Evolutionary conservation across 352 stramenopile genomes (phyloP).

Genomic region (Phytophthora pistaciae): DNA sequence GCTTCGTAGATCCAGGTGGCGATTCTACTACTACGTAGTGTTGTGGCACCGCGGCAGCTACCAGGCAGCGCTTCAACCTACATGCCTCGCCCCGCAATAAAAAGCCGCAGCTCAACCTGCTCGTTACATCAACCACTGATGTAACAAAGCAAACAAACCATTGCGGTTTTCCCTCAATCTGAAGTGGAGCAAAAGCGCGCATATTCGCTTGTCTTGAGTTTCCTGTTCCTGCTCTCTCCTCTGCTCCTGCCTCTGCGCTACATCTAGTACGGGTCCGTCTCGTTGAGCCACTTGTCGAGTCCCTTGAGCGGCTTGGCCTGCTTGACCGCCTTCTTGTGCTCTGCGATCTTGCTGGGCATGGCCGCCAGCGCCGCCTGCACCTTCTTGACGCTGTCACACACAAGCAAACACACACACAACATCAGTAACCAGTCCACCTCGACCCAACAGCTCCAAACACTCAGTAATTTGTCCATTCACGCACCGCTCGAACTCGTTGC

Average conservation of each 20-base stretch:
- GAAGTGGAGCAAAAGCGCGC: conserved; percentile 23
- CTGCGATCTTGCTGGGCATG: conserved; percentile 88
- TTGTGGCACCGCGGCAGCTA: too few species aligned
- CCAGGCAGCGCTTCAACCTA: neutral
- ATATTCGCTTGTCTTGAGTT: conserved; percentile 15
- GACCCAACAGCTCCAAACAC: neutral
- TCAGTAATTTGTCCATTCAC: conserved; percentile 13
- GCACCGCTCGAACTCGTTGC: conserved; percentile 85
- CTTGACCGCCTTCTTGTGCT: conserved; percentile 89
- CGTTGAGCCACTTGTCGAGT: conserved; percentile 91
- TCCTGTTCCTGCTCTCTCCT: conserved; percentile 2
- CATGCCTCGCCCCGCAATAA: neutral
- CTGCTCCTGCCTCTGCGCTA: conserved; percentile 31
- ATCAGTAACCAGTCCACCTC: neutral
- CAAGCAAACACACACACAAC: conserved; percentile 4
- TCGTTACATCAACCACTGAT: neutral
- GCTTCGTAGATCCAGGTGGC: too few species aligned
- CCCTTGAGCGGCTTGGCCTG: conserved; percentile 86
- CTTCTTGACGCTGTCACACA: conserved; percentile 75
- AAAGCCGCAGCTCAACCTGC: neutral
- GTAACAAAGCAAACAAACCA: conserved; percentile 1
- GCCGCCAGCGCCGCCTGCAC: conserved; percentile 81
- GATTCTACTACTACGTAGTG: too few species aligned
- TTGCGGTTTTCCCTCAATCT: neutral
- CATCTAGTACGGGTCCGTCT: conserved; percentile 82